These are phyloP conservation scores for Ilyonectria mors-panacis DNA, from an alignment of 2,329 filamentous ascomycete species.

Conservation along the genomic window DNA sequence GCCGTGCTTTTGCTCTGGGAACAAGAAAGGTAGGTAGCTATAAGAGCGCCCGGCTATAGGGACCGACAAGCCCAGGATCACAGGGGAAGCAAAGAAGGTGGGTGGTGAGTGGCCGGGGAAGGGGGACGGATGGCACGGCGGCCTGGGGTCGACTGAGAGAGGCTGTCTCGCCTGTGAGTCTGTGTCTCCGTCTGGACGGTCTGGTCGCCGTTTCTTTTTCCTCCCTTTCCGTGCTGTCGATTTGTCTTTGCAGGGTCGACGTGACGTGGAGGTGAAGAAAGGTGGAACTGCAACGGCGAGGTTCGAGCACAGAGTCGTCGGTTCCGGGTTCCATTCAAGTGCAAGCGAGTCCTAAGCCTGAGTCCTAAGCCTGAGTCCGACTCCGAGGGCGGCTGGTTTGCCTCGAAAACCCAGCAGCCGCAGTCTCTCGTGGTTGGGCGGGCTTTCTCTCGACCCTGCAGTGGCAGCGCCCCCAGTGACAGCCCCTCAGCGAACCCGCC, in stretches of 20 bases:
- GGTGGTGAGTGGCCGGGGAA: constrained; percentile 5
- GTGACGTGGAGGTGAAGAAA: constrained; percentile 6
- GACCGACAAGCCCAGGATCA: not conserved
- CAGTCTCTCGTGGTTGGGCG: constrained; percentile 23
- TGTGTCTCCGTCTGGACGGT: constrained; percentile 2
- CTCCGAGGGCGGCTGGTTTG: not conserved
- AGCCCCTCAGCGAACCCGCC: constrained; percentile 1
- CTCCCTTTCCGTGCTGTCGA: not conserved
- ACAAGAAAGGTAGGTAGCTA: not conserved
- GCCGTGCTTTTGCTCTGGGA: not conserved
- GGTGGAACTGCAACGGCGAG: not conserved
- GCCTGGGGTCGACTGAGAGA: not conserved
- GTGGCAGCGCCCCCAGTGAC: constrained; percentile 5
- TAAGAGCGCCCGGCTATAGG: constrained; percentile 3
- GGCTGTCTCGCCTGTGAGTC: constrained; percentile 9
- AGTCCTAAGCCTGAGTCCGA: constrained; percentile 4
- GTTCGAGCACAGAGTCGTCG: not conserved
- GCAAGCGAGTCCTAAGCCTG: constrained; percentile 1
- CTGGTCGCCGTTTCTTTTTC: not conserved
- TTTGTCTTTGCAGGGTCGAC: not conserved
- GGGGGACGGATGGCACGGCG: not conserved
- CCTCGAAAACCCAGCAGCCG: not conserved
- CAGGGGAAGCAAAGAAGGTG: not conserved
- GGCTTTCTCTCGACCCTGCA: constrained; percentile 22
- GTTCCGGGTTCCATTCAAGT: not conserved